A percentile compares a stretch with the other conserved stretches of the same genome.
These are phyloP conservation scores for Encephalitozoon intestinalis DNA, from an alignment of 371 early-diverging fungal genomes.

Conservation along the genomic window DNA sequence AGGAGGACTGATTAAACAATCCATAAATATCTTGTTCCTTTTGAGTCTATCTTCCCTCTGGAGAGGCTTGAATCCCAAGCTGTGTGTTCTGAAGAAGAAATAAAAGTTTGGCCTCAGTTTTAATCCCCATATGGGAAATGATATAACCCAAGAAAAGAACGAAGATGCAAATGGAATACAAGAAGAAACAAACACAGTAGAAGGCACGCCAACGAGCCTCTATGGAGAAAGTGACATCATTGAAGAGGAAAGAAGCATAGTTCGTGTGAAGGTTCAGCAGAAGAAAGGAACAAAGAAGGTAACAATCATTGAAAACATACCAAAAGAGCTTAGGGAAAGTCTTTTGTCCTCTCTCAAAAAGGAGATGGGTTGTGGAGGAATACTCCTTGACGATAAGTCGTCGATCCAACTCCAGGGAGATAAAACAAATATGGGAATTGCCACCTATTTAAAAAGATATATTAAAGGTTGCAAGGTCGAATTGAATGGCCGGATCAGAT, in stretches of 20 bases:
- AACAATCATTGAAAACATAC: slow-evolving; percentile 37
- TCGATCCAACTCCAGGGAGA: slow-evolving; percentile 39
- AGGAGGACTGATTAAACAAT: slow-evolving; percentile 40
- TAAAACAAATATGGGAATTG: slow-evolving; percentile 13
- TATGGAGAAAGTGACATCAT: slow-evolving; percentile 19
- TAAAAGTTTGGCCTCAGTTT: background rate
- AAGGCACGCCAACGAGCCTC: background rate
- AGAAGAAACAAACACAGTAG: background rate
- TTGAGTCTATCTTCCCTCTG: background rate
- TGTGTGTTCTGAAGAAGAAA: background rate
- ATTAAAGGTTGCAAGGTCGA: slow-evolving; percentile 14
- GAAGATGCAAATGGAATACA: background rate
- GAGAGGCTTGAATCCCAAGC: too few species aligned
- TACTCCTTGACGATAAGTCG: slow-evolving; percentile 6
- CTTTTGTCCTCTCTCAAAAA: slow-evolving; percentile 24
- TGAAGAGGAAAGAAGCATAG: slow-evolving; percentile 6
- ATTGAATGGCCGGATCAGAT: slow-evolving; percentile 20
- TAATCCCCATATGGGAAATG: background rate
- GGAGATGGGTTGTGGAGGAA: slow-evolving; percentile 40
- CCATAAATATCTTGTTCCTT: background rate
- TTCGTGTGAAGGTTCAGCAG: slow-evolving; percentile 43
- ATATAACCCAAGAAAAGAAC: background rate
- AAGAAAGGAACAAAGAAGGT: slow-evolving; percentile 33
- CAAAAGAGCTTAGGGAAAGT: background rate
- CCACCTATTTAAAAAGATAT: slow-evolving; percentile 7